Conservation (phyloP, 2,329 filamentous ascomycete species). For the Zasmidium cellare region DNA sequence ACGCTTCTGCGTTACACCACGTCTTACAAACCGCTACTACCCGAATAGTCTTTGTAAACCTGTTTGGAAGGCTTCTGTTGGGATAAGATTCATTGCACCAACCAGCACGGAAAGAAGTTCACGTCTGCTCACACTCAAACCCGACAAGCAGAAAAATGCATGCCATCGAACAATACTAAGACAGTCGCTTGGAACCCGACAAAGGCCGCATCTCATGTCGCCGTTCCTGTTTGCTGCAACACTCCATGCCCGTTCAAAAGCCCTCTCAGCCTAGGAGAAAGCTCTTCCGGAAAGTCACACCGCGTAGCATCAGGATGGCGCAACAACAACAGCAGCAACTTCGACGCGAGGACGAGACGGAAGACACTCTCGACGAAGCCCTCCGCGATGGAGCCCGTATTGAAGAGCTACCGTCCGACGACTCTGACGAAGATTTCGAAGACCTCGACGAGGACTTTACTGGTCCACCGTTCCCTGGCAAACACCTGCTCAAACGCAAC, state of each 20-base stretch:
- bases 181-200: conserved; percentile 5
- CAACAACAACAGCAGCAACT: conserved; percentile 1
- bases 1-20: not conserved
- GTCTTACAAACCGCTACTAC: not conserved
- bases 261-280: not conserved
- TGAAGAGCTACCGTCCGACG: conserved; percentile 32
- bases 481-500: conserved; percentile 11
- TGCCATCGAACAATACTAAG: conserved; percentile 29
- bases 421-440: conserved; percentile 28
- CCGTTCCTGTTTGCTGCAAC: conserved; percentile 11
- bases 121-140: no score
- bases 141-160: conserved; percentile 7
- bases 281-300: not conserved
- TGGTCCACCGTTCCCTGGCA: conserved; percentile 32
- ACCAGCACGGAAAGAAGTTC: no score
- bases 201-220: conserved; percentile 18
- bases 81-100: no score
- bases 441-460: conserved; percentile 20
- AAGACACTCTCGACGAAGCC: conserved; percentile 31
- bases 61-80: no score
- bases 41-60: no score
- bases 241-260: conserved; percentile 16
- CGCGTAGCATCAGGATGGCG: not conserved
- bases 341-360: conserved; percentile 18
- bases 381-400: conserved; percentile 29